Conservation (phyloP, 495 filamentous ascomycete genomes). For the Articulospora tetracladia region DNA sequence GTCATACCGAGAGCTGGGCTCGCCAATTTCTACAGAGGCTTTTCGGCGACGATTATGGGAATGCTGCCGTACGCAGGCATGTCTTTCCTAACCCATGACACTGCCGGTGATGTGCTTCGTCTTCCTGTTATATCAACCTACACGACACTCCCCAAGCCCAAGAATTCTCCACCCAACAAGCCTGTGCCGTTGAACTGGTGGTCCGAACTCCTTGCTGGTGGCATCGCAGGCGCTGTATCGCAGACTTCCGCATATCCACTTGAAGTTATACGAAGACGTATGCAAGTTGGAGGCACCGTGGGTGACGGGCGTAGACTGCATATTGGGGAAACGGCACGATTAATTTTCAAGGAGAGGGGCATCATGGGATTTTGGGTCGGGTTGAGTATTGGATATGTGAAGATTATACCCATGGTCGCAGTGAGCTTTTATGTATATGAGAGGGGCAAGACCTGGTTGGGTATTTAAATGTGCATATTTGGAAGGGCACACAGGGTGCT, state of each 20-base stretch:
- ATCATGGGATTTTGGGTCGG: slow-evolving; percentile 87
- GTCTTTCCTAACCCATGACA: slow-evolving; percentile 96
- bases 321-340: slow-evolving; percentile 71
- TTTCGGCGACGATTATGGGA: slow-evolving; percentile 80
- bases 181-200: slow-evolving; percentile 63
- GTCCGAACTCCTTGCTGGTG: slow-evolving; percentile 84
- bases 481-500: not conserved
- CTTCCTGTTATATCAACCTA: slow-evolving; percentile 57
- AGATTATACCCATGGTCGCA: slow-evolving; percentile 88
- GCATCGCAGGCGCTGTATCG: slow-evolving; percentile 78
- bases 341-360: slow-evolving; percentile 73
- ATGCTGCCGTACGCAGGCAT: slow-evolving; percentile 97
- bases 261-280: slow-evolving; percentile 84
- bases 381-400: slow-evolving; percentile 89
- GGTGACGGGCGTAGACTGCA: slow-evolving; percentile 78
- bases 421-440: slow-evolving; percentile 78
- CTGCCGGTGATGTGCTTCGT: slow-evolving; percentile 75
- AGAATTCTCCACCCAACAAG: slow-evolving; percentile 48
- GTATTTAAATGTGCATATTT: slow-evolving; percentile 42
- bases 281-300: slow-evolving; percentile 94
- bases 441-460: slow-evolving; percentile 67
- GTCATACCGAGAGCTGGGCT: slow-evolving; percentile 61
- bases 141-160: slow-evolving; percentile 52
- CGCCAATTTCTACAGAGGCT: slow-evolving; percentile 92
- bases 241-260: slow-evolving; percentile 92